These are phyloP conservation scores for Meripilus lineatus DNA, from an alignment of 1,284 basidiomycete genomes.

Conservation along the genomic window DNA sequence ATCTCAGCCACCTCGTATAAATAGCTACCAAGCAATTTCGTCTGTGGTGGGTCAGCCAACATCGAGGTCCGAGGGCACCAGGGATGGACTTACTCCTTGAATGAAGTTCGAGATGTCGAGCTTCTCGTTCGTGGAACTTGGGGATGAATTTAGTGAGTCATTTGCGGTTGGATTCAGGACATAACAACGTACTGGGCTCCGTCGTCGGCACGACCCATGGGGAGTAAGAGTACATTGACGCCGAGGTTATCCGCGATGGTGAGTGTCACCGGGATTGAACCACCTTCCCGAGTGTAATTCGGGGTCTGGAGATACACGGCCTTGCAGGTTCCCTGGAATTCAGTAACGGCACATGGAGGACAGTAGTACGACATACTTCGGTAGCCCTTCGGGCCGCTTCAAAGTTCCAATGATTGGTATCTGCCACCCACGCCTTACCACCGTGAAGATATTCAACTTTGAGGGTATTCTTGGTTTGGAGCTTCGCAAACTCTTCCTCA, in stretches of 20 bases:
- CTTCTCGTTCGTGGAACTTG: conserved; percentile 93
- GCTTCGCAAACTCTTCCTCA: conserved; percentile 76
- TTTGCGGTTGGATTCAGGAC: not conserved
- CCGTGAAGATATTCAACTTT: conserved; percentile 69
- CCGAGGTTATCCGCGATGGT: conserved; percentile 90
- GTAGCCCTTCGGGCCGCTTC: conserved; percentile 87
- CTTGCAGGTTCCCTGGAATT: conserved; percentile 29
- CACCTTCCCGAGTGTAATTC: conserved; percentile 86
- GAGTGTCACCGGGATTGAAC: conserved; percentile 94
- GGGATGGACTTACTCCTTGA: conserved; percentile 58
- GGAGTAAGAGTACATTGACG: conserved; percentile 81
- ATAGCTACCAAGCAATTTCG: conserved; percentile 16
- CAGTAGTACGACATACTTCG: conserved; percentile 34
- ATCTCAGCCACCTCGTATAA: conserved; percentile 17
- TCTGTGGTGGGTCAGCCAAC: conserved; percentile 10
- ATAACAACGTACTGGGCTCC: conserved; percentile 77
- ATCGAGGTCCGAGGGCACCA: not conserved
- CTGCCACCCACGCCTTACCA: conserved; percentile 88
- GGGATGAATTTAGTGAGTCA: conserved; percentile 2
- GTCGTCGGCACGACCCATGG: conserved; percentile 93
- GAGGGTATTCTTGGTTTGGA: conserved; percentile 80
- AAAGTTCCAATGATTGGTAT: conserved; percentile 91
- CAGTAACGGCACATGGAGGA: conserved; percentile 1
- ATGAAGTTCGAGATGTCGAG: conserved; percentile 93
- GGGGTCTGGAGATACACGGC: conserved; percentile 79